Base-by-base conservation (phyloP, 257 asterid genomes). In the Salvia miltiorrhiza region DNA sequence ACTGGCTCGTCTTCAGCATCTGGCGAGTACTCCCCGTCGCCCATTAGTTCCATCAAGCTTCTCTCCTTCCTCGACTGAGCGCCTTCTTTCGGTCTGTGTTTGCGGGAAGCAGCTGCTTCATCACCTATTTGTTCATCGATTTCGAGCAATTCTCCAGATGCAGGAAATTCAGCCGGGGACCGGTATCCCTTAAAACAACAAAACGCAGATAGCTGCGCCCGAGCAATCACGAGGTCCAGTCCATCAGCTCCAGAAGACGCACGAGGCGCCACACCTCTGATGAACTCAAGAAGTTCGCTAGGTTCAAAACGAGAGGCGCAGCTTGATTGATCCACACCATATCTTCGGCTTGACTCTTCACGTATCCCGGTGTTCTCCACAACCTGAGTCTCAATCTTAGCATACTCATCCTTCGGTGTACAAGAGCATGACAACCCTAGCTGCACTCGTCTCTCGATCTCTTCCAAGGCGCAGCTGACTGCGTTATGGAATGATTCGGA, bases 401-500 rank as follows among this genome's bases (percentile, higher is more conserved):
- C 76, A 74, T 56, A 72, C 8, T 65, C 88, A 50, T 86, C 87
- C 74, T 78, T 74, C 1, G 89, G 85, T 23, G 63, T 71, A 70
- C 99, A 94, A 74, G 90, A 83, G 64, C 99, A 94, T 0, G 93
- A 71, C 76, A 94, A 64, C 32, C 99, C 97, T 58, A 94, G 80
- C 82, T 79, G 87, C 37, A 91, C 87, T 21, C 97, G 83, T 76
- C 97, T 82, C 5, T 89, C 77, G 73, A 94, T 89, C 85, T 94
- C 99, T 67, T 84, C 88, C 81, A 94, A 81, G 56, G 99, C 95
- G 71, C 83, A 79, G 49, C 43, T 53, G 41, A 91, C 93, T 9
- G 99, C 97, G 21, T 82, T 79, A 37, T 86, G 97, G 83, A 91
- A 91, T 74, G 81, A 72, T 71, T 89, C 99, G 1, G 97, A 91